Base-by-base conservation (phyloP, 768 basidiomycete species). In the Scleroderma citrinum region DNA sequence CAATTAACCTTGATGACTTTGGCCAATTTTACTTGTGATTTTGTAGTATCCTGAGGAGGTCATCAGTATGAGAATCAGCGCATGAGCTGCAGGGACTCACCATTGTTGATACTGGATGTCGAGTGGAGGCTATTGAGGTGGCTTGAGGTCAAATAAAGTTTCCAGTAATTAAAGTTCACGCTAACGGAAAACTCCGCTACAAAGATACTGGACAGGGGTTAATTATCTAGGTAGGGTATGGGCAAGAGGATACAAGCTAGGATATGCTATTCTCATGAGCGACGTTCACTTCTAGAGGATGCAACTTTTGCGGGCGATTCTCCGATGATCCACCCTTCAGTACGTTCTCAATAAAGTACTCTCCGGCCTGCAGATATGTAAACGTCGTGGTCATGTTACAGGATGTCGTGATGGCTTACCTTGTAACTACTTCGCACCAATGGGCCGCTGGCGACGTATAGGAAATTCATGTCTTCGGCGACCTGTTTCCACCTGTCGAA, bases 401-500 rank as follows among this genome's bases (percentile, higher is more conserved):
- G 30, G 17, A 32, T 30, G 35, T 8, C 8, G 24, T n/a, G 48
- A 30, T 46, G 58, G 16, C 77, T 56, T 57, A 90, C 94, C 86
- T 98, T 98, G 67, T 98, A 99, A 63, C 90, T 93, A 60, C 92
- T 95, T 49, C 96, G 77, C 39, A 99, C 95, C 17, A 99, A 72
- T 12, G 96, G 96, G 0, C 96, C 96, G 66, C 89, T 92, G 8
- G 96, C 96, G 31, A 97, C 95, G 59, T 99, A 99, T 39, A 97
- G 63, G 77, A 99, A 99, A 35, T 95, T 93, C 77, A 96, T 85
- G 53, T 83, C 81, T 60, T 97, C 92, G 7, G 96, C 95, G 11
- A 87, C 74, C 58, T 80, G 71, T 63, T 87, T 93, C 95, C 95
- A 99, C 48, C 76, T 72, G 53, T 89, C 87, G 58, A 98, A 99